These are phyloP conservation scores for Stevia rebaudiana DNA, from an alignment of 140 eudicot genomes.

Conservation along the genomic window DNA sequence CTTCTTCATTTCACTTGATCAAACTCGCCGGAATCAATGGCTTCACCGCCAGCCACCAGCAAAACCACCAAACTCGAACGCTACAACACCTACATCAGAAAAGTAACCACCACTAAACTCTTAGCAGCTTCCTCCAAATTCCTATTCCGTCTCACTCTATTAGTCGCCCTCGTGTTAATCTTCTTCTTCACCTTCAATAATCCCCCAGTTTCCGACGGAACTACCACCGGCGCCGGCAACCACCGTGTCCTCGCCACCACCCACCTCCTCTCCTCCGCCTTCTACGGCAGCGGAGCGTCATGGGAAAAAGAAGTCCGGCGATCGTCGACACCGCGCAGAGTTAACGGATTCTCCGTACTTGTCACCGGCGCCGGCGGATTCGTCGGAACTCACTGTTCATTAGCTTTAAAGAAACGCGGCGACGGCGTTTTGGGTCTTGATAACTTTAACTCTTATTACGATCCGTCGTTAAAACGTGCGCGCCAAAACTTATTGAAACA, in stretches of 20 bases:
- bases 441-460: constrained; percentile 64
- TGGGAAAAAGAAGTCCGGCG: constrained; percentile 74
- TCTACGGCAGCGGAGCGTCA: constrained; percentile 46
- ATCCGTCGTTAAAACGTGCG: constrained; percentile 67
- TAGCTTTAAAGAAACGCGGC: constrained; percentile 62
- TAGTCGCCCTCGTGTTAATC: constrained; percentile 49
- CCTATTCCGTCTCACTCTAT: constrained; percentile 66
- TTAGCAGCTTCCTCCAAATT: constrained; percentile 73
- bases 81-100: constrained; percentile 69
- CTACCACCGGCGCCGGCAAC: constrained; percentile 4
- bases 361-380: constrained; percentile 90
- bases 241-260: constrained; percentile 48
- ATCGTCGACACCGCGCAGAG: constrained; percentile 50
- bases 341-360: constrained; percentile 50
- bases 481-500: constrained; percentile 34
- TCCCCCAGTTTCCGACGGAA: constrained; percentile 9
- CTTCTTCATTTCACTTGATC: not conserved
- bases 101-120: constrained; percentile 65
- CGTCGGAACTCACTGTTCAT: constrained; percentile 60
- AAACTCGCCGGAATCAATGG: constrained; percentile 25
- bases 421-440: constrained; percentile 77
- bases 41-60: constrained; percentile 48
- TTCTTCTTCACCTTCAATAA: constrained; percentile 68
- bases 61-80: constrained; percentile 73
- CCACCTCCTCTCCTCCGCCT: constrained; percentile 53